Percentiles rank a stretch among this genome's conserved stretches.
Evolutionary conservation across 148 eudicot genomes (phyloP).

Genomic region (Silene uniflora): DNA sequence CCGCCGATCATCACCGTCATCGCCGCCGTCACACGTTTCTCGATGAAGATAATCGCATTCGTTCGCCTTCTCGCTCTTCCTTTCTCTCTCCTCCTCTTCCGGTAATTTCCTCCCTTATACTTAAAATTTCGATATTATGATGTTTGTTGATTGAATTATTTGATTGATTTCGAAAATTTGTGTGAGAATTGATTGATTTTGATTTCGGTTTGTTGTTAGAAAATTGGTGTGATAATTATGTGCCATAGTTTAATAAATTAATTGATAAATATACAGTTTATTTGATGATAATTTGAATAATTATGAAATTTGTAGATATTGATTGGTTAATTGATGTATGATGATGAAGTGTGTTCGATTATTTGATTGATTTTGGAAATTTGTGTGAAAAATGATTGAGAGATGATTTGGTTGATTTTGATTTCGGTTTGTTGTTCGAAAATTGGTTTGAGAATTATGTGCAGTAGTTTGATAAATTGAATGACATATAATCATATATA

Average conservation of each 20-base stretch:
- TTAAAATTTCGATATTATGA: not conserved
- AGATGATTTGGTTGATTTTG: too few relatives aligned
- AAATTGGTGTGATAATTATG: too few relatives aligned
- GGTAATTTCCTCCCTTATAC: slow-evolving; percentile 13
- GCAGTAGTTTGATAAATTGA: too few relatives aligned
- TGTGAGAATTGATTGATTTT: not conserved
- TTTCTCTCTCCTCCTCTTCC: slow-evolving; percentile 10
- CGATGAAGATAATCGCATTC: slow-evolving; percentile 20
- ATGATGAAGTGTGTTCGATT: not conserved
- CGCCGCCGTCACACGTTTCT: slow-evolving; percentile 17
- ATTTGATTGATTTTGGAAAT: not conserved
- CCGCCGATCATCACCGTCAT: slow-evolving; percentile 17
- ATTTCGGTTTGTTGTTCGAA: not conserved
- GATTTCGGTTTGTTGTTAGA: not conserved
- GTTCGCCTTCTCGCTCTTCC: slow-evolving; percentile 9
- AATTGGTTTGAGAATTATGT: not conserved
- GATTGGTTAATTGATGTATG: not conserved
- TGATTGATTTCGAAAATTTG: too few relatives aligned
- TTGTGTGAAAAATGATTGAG: too few relatives aligned
- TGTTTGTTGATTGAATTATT: not conserved
- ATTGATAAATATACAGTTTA: not conserved
- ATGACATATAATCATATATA: too few relatives aligned
- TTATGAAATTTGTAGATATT: not conserved
- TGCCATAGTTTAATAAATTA: too few relatives aligned
- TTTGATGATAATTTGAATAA: not conserved